Percentiles rank a stretch among this genome's conserved stretches.
Evolutionary conservation across 2,329 filamentous ascomycete genomes (phyloP).

Genomic region (Incumbomyces lentus): DNA sequence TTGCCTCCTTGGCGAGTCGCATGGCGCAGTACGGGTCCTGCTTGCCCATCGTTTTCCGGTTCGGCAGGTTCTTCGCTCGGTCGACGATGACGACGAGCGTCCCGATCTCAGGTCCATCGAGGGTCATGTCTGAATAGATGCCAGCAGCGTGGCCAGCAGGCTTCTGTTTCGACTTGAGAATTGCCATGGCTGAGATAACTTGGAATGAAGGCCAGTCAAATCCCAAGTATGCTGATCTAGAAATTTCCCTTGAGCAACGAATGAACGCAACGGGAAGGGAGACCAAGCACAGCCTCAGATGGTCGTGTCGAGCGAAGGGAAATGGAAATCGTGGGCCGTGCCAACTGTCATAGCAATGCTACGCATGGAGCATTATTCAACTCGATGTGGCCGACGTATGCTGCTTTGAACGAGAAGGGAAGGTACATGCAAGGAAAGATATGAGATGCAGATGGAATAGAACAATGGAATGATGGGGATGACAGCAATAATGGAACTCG

Average conservation of each 20-base stretch:
- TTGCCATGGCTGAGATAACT: constrained; percentile 10
- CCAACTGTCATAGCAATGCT: no score
- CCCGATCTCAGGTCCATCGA: constrained; percentile 87
- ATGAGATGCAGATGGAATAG: no score
- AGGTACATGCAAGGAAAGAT: neutral
- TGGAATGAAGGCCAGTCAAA: no score
- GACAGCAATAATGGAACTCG: no score
- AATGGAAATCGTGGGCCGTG: no score
- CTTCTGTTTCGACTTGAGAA: constrained; percentile 12
- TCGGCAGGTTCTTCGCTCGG: constrained; percentile 91
- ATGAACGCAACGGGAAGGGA: no score
- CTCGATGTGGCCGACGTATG: neutral
- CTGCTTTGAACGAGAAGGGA: neutral
- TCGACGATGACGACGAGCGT: constrained; percentile 88
- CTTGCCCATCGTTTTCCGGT: constrained; percentile 94
- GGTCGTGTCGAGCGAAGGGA: neutral
- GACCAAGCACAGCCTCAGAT: neutral
- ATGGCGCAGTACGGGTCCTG: constrained; percentile 97
- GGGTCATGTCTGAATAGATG: constrained; percentile 86
- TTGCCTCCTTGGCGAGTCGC: constrained; percentile 87
- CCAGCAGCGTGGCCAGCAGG: constrained; percentile 65
- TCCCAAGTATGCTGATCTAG: no score
- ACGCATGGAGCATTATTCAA: no score
- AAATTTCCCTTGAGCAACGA: no score
- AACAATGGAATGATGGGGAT: no score